Conservation (phyloP, 1,284 basidiomycete species). For the Apiotrichum veenhuisii region DNA sequence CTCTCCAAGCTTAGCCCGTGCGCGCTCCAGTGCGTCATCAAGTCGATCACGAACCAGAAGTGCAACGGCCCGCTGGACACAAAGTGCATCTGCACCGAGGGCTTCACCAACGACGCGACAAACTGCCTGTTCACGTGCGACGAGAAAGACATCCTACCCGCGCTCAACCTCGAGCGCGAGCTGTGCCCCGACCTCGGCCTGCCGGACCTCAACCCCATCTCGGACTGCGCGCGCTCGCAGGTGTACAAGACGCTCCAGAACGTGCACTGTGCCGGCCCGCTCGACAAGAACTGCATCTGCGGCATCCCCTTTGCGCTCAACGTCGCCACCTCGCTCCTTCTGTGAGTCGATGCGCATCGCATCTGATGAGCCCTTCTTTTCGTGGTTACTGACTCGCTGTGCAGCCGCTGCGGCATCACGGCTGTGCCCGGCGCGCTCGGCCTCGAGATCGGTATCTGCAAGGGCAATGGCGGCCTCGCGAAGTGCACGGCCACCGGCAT, state of each 20-base stretch:
- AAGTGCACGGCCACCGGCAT: constrained; percentile 6
- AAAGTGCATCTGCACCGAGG: constrained; percentile 1
- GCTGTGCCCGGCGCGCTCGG: too few relatives aligned
- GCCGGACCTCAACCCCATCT: constrained; percentile 2
- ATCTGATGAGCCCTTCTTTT: too few relatives aligned
- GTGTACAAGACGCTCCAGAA: constrained; percentile 1
- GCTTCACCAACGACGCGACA: constrained; percentile 6
- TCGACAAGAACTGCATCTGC: constrained; percentile 12
- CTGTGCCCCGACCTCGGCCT: constrained; percentile 10
- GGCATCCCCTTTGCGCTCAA: neutral
- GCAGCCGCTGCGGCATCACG: too few relatives aligned
- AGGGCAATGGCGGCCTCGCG: neutral
- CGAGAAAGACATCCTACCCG: neutral
- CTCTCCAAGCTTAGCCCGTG: constrained; percentile 2
- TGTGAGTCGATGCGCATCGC: neutral
- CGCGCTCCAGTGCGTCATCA: neutral
- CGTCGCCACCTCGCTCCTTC: neutral
- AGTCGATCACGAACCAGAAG: neutral
- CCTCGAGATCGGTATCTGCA: constrained; percentile 8
- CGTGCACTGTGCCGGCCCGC: constrained; percentile 5
- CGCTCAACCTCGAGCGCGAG: neutral
- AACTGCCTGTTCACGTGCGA: neutral
- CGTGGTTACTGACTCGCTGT: too few relatives aligned
- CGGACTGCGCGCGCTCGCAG: neutral
- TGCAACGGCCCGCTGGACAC: neutral